Evolutionary conservation across 352 stramenopile species (phyloP), one percentile per base, ranked within the genome.

Genomic region (Pythium phragmitis): DNA sequence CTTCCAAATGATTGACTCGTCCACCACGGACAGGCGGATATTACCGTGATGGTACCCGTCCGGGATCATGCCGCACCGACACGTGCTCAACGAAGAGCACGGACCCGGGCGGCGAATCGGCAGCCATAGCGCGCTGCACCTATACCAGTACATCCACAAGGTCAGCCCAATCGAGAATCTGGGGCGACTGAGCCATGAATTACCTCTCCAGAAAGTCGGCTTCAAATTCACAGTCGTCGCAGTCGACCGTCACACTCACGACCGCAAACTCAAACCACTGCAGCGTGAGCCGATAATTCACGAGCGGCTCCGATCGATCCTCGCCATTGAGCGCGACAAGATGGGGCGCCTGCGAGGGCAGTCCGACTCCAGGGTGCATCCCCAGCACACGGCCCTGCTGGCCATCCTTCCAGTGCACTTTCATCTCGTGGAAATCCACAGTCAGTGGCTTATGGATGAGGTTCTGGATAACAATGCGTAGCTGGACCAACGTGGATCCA

Each of bases 1-100:
- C 30, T 79, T 78, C 84, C 84, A 92, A 49, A 92, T 82, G 9
- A 91, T 68, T 1, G 78, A 80, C 45, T 92, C 84, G 42, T 92
- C 84, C 12, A 92, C 84, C 8, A 92, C 67, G 2, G 79, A 73
- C 17, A 92, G 72, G 3, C 79, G 80, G 39, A 88, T 82, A 41
- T 70, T 88, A 47, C 82, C 81, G 28, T 77, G 75, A 47, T 92
- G 84, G 63, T 87, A 86, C 60, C 80, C 83, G 68, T 92, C 81
- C 2, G 84, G 81, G 26, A 92, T 91, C 28, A 93, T 57, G 2
- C 71, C 79, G 43, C 84, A 93, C 14, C 81, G 82, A 41, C 84
- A 93, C 4, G 73, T 82, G 19, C 63, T 79, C 4, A 91, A 60
- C 48, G 77, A 80, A 0, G 50, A 47, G 54, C 82, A 91, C 19